A percentile compares a stretch with the other conserved stretches of the same genome.
Evolutionary conservation across 2,329 filamentous ascomycete genomes (phyloP).

Genomic region (Drechslerella dactyloides): DNA sequence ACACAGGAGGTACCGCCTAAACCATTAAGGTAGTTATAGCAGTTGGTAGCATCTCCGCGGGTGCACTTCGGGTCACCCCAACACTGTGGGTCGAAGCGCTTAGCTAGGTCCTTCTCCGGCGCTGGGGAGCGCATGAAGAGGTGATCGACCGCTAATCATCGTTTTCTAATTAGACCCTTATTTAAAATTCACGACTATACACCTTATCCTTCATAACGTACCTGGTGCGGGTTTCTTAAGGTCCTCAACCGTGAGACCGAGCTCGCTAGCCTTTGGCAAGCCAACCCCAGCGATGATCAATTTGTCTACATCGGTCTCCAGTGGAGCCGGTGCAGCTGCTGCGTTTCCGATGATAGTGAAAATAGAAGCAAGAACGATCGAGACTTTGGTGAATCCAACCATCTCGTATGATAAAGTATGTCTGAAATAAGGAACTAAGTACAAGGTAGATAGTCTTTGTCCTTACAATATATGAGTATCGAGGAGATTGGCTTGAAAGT

Average conservation of each 20-base stretch:
- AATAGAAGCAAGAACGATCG: not conserved
- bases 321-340: slow-evolving; percentile 15
- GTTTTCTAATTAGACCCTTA: not conserved
- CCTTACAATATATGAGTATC: no score
- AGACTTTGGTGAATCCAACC: slow-evolving; percentile 19
- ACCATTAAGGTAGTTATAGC: slow-evolving; percentile 21
- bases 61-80: slow-evolving; percentile 33
- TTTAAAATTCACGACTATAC: no score
- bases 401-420: slow-evolving; percentile 6
- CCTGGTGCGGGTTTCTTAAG: slow-evolving; percentile 16
- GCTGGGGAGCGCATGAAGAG: not conserved
- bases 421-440: no score
- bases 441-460: no score
- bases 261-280: slow-evolving; percentile 10
- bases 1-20: slow-evolving; percentile 17
- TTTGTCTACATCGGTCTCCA: slow-evolving; percentile 8
- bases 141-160: slow-evolving; percentile 6
- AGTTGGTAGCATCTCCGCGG: slow-evolving; percentile 11
- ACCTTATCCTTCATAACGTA: not conserved
- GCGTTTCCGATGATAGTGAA: slow-evolving; percentile 2
- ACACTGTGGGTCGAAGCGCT: slow-evolving; percentile 20
- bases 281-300: slow-evolving; percentile 11
- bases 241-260: slow-evolving; percentile 23
- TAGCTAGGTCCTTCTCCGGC: slow-evolving; percentile 7
- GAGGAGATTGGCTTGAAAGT: no score